These are phyloP conservation scores for Magnusiomyces ingens DNA, from an alignment of 1,139 yeast genomes.

Conservation along the genomic window DNA sequence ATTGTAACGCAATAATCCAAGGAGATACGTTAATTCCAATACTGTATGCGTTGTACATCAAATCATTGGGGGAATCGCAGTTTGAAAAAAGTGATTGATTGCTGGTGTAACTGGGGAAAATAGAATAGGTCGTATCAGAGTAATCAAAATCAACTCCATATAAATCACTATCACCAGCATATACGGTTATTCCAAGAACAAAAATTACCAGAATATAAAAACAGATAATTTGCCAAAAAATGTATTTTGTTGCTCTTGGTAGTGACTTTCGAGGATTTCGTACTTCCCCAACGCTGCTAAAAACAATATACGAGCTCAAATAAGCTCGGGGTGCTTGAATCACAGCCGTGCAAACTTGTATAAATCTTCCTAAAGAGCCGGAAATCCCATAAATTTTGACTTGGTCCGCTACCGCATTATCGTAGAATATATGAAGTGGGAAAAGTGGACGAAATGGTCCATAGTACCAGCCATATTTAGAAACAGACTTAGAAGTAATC, in stretches of 20 bases:
- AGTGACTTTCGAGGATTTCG: conserved; percentile 71
- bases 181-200: conserved; percentile 61
- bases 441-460: conserved; percentile 68
- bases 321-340: conserved; percentile 66
- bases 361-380: conserved; percentile 57
- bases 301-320: conserved; percentile 76
- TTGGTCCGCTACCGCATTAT: conserved; percentile 43
- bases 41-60: conserved; percentile 33
- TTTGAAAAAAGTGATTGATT: neutral
- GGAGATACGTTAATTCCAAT: conserved; percentile 31
- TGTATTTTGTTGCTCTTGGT: conserved; percentile 70
- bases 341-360: conserved; percentile 58
- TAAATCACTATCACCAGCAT: conserved; percentile 64
- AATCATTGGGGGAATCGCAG: conserved; percentile 42
- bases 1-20: conserved; percentile 73
- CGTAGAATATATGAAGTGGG: conserved; percentile 36
- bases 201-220: conserved; percentile 68
- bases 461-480: conserved; percentile 45
- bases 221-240: conserved; percentile 62
- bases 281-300: conserved; percentile 83
- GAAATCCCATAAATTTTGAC: conserved; percentile 41
- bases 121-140: neutral
- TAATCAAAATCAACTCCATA: conserved; percentile 7
- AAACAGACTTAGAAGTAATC: conserved; percentile 47
- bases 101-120: neutral